These are phyloP conservation scores for Xylaria telfairii DNA, from an alignment of 495 filamentous ascomycete species.

Conservation along the genomic window DNA sequence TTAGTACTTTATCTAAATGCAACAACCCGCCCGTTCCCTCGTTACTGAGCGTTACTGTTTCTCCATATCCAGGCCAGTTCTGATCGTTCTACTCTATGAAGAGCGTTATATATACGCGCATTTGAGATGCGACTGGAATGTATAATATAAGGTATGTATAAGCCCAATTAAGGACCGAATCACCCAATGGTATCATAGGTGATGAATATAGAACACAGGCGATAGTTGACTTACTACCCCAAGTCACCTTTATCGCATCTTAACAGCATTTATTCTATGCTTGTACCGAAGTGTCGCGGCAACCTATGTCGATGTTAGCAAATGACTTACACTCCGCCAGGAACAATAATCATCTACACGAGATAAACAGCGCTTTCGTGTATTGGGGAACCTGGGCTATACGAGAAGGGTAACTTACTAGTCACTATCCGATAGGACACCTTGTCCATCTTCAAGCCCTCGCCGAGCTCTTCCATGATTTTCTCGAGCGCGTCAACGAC, in stretches of 20 bases:
- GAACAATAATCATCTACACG: too few relatives aligned
- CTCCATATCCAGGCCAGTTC: neutral
- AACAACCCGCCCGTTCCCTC: neutral
- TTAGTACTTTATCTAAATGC: neutral
- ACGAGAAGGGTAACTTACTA: neutral
- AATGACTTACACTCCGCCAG: neutral
- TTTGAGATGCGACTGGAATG: neutral
- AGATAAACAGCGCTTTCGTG: neutral
- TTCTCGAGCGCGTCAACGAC: conserved; percentile 27
- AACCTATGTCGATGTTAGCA: neutral
- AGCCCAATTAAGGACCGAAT: neutral
- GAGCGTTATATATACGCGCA: neutral
- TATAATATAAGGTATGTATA: neutral
- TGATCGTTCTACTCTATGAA: neutral
- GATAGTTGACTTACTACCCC: neutral
- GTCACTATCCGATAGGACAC: conserved; percentile 11
- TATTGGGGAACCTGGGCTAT: neutral
- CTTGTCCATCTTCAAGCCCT: conserved; percentile 11
- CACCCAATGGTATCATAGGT: neutral
- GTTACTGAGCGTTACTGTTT: neutral
- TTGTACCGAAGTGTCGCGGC: neutral
- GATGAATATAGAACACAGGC: neutral
- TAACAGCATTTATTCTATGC: neutral
- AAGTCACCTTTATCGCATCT: too few relatives aligned
- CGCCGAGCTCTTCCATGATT: conserved; percentile 20